Conservation (phyloP, 148 eudicot genomes). For the Vaccinium macrocarpon region DNA sequence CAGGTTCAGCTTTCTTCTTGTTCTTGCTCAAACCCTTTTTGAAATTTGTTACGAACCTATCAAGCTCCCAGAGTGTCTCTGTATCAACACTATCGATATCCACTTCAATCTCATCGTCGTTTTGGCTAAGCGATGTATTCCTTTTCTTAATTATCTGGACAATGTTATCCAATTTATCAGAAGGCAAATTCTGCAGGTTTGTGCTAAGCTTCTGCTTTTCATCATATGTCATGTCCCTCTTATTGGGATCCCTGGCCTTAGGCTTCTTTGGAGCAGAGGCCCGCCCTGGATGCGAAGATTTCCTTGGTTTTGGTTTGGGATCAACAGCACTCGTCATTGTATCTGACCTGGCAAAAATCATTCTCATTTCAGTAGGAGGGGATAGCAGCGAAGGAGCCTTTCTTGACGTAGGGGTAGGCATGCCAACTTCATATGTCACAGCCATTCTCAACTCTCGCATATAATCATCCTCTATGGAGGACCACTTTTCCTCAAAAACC, state of each 20-base stretch:
- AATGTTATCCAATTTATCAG: conserved; percentile 78
- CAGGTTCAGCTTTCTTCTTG: conserved; percentile 59
- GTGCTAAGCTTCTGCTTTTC: conserved; percentile 93
- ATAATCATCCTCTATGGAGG: conserved; percentile 62
- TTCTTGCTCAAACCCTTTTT: conserved; percentile 82
- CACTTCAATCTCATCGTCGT: conserved; percentile 91
- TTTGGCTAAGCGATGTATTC: conserved; percentile 70
- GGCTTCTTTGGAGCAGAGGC: conserved; percentile 73
- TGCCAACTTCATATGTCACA: conserved; percentile 39
- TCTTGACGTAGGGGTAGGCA: conserved; percentile 53
- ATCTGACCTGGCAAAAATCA: conserved; percentile 47
- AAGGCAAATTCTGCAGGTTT: conserved; percentile 82
- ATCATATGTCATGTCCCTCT: conserved; percentile 86
- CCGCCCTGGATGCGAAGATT: conserved; percentile 41
- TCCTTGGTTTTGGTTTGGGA: conserved; percentile 29
- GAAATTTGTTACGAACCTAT: conserved; percentile 76
- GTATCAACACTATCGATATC: conserved; percentile 87
- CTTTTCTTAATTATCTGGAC: conserved; percentile 90
- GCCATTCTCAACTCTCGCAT: conserved; percentile 39
- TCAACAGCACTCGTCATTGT: conserved; percentile 39
- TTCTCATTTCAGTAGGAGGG: conserved; percentile 37
- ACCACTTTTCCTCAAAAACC: conserved; percentile 86
- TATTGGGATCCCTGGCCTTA: conserved; percentile 78
- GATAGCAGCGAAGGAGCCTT: conserved; percentile 41
- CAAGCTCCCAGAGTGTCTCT: conserved; percentile 98